A percentile compares a stretch with the other conserved stretches of the same genome.
phyloP scores from a whole-genome alignment of 2,329 filamentous ascomycete genomes.

The Fusarium sp. region DNA sequence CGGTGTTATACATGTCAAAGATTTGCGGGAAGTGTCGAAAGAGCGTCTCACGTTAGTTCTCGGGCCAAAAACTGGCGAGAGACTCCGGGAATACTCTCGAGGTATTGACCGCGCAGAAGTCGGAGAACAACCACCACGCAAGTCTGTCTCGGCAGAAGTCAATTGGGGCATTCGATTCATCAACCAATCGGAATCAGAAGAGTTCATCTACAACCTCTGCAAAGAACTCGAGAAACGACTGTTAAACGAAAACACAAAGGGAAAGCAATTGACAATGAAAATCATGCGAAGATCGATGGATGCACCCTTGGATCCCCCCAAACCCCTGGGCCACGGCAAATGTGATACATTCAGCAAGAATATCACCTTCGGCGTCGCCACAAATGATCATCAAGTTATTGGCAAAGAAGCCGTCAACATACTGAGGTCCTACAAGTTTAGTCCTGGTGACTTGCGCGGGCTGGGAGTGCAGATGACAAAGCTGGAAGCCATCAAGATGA shows the following conservation, averaged over 20 bases:
- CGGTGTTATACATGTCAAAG: conserved; percentile 81
- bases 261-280: conserved; percentile 89
- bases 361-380: conserved; percentile 81
- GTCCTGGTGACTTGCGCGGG: conserved; percentile 90
- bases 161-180: conserved; percentile 98
- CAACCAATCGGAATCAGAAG: conserved; percentile 89
- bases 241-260: conserved; percentile 84
- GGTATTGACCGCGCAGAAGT: conserved; percentile 89
- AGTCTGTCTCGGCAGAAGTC: conserved; percentile 96
- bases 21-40: conserved; percentile 79
- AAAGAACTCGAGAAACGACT: conserved; percentile 84
- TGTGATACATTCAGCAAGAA: conserved; percentile 97
- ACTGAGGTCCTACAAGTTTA: conserved; percentile 81
- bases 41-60: conserved; percentile 77
- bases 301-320: conserved; percentile 89
- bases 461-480: conserved; percentile 94
- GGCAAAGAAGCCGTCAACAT: conserved; percentile 87
- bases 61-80: conserved; percentile 92
- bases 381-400: conserved; percentile 75
- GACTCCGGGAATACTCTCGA: conserved; percentile 86
- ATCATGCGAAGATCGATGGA: conserved; percentile 89
- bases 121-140: conserved; percentile 83
- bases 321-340: conserved; percentile 93
- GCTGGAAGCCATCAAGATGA: conserved; percentile 78
- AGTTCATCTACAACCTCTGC: conserved; percentile 86